Evolutionary conservation across 495 filamentous ascomycete genomes (phyloP), one percentile per base, ranked within the genome.

Genomic region (Lasiosphaeriaceae sp.): DNA sequence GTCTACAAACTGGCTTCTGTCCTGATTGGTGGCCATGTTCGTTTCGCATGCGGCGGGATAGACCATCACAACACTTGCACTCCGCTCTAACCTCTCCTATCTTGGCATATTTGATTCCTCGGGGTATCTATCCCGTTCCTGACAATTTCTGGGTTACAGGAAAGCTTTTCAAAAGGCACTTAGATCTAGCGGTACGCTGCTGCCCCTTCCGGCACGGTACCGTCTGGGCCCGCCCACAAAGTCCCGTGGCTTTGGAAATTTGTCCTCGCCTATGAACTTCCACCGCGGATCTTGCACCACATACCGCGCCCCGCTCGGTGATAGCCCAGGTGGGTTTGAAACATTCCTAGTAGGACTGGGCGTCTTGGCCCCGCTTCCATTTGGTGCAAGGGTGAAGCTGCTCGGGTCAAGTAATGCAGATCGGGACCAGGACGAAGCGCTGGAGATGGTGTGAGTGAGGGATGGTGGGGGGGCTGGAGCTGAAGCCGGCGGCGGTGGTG

Each of bases 101-200:
- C 39, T 4, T 43, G 34, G 5, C 39, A 43, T 16, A n/a, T 43
- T 12, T 6, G 16, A 43, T 5, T 5, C 26, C 39, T 43, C 39
- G 39, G 16, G 39, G 39, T n/a, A 31, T 43, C 39, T 2, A 43
- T 14, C 39, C 9, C 5, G 5, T 43, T 43, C 39, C 39, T 16
- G n/a, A n/a, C 39, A 43, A n/a, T n/a, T 17, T 12, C 26, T 31
- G 26, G 4, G 3, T 9, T 9, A 31, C 9, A n/a, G n/a, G n/a
- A 43, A 14, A 5, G n/a, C 47, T 22, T 21, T 14, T 52, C 49
- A 20, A 76, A 78, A 61, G 11, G 68, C 69, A 56, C 77, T 82
- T 66, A 98, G 73, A 76, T 98, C 90, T 65, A 97, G 78, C 41
- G 94, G 94, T 41, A 98, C 91, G 76, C 89, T 96, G 72, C 90